These are phyloP conservation scores for Coniella vitis DNA, from an alignment of 2,329 filamentous ascomycete genomes.

Conservation along the genomic window DNA sequence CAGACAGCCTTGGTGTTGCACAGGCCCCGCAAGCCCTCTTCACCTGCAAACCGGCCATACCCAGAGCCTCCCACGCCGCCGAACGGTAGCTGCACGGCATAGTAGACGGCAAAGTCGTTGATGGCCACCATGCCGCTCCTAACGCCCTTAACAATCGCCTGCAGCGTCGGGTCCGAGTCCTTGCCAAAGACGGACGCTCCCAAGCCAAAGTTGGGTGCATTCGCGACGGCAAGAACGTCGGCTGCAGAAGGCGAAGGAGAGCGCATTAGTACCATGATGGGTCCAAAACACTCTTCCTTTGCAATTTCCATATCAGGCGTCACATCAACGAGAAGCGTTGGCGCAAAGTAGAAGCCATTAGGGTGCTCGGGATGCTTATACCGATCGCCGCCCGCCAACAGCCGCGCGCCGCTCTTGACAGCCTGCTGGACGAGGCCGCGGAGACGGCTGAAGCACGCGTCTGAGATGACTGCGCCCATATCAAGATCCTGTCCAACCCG, in stretches of 20 bases:
- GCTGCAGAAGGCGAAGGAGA: constrained; percentile 51
- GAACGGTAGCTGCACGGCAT: constrained; percentile 91
- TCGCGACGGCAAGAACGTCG: constrained; percentile 71
- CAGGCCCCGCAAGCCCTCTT: constrained; percentile 76
- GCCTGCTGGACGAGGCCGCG: constrained; percentile 74
- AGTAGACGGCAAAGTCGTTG: constrained; percentile 92
- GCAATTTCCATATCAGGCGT: constrained; percentile 80
- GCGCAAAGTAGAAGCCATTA: constrained; percentile 82
- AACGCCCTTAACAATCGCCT: constrained; percentile 59
- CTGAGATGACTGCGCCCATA: constrained; percentile 84
- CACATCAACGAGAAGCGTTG: constrained; percentile 87
- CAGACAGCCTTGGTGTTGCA: constrained; percentile 88
- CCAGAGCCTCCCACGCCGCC: constrained; percentile 84
- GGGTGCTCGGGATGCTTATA: constrained; percentile 66
- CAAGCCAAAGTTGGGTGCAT: constrained; percentile 77
- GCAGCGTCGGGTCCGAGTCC: constrained; percentile 52
- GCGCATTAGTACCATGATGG: constrained; percentile 79
- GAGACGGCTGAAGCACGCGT: constrained; percentile 65
- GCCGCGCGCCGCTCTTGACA: constrained; percentile 67
- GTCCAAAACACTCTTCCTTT: constrained; percentile 86
- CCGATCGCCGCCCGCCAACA: constrained; percentile 73
- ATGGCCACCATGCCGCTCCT: constrained; percentile 86
- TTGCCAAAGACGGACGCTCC: constrained; percentile 83
- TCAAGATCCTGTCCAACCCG: constrained; percentile 74
- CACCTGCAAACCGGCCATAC: constrained; percentile 87